A percentile compares a stretch with the other conserved stretches of the same genome.
phyloP scores from a whole-genome alignment of 345 rosid species.

The Punica granatum region DNA sequence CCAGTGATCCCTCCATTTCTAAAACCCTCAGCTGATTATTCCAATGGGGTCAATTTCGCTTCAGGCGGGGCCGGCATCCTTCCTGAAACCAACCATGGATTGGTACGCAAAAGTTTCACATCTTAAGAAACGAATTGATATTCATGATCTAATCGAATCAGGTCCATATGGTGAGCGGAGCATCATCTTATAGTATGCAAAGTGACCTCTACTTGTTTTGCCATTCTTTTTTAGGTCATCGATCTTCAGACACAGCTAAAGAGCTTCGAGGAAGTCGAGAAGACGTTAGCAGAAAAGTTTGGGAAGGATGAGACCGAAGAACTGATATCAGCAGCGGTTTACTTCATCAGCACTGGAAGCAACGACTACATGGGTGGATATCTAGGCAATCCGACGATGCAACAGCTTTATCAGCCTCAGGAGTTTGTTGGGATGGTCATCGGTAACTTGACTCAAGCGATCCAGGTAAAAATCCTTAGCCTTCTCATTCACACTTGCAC shows the following conservation, averaged over 20 bases:
- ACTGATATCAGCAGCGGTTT: conserved; percentile 39
- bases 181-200: background rate
- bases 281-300: conserved; percentile 23
- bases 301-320: conserved; percentile 26
- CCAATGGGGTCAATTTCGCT: conserved; percentile 37
- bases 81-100: conserved; percentile 36
- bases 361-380: conserved; percentile 48
- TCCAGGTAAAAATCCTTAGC: conserved; percentile 27
- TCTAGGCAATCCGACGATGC: conserved; percentile 27
- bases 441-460: conserved; percentile 39
- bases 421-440: conserved; percentile 37
- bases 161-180: background rate
- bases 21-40: conserved; percentile 29
- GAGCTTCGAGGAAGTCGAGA: conserved; percentile 27
- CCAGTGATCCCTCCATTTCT: conserved; percentile 42
- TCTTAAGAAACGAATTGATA: background rate
- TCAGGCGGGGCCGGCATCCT: conserved; percentile 52
- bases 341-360: conserved; percentile 47
- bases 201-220: background rate
- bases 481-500: background rate
- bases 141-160: background rate
- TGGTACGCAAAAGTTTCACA: conserved; percentile 14
- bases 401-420: conserved; percentile 25
- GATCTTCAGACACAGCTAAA: conserved; percentile 37
- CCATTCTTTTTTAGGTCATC: conserved; percentile 22